Base-by-base conservation (phyloP, 2,329 filamentous ascomycete species). In the Colletotrichum trifolii region DNA sequence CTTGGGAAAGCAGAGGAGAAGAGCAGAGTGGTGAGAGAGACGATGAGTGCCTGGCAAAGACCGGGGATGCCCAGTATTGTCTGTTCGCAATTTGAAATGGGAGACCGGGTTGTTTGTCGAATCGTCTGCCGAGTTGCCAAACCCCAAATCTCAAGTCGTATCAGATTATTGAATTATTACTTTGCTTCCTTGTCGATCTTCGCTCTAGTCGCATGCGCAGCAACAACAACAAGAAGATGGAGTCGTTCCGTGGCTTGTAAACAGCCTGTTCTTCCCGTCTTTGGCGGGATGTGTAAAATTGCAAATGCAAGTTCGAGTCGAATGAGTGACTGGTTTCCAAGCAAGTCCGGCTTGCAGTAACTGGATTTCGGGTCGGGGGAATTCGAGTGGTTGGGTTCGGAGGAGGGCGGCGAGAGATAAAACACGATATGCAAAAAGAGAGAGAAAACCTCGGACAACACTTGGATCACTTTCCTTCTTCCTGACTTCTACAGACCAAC, bases 331-430 rank as follows among this genome's bases (percentile, higher is more conserved):
- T 79, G 78, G 79, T 79, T 35, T 83, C 75, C 73, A 78, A 84
- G 83, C 85, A 87, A 88, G 85, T 79, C 85, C 85, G 74, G 85
- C 85, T 87, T 87, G 84, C 83, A 76, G 77, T 81, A 74, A 80
- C 77, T 75, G 76, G 71, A 79, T 71, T 70, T 71, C 64, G 25
- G 25, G 25, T 25, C 25, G 25, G 60, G 33, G 43, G 42, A 55
- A 45, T 12, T 66, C 49, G 64, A 59, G 53, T 57, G 60, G 60
- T 66, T 63, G 67, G 66, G 55, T 54, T 73, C 68, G 68, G 70
- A 69, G 68, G 70, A 69, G 72, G 73, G 73, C 73, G 75, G 74
- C 71, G 72, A 71, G 71, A 71, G 73, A 72, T 73, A 73, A 71
- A 70, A 73, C 71, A 74, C 70, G 72, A 71, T 71, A 73, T 77